phyloP scores from a whole-genome alignment of 768 basidiomycete species.

The Termitomyces sp. region DNA sequence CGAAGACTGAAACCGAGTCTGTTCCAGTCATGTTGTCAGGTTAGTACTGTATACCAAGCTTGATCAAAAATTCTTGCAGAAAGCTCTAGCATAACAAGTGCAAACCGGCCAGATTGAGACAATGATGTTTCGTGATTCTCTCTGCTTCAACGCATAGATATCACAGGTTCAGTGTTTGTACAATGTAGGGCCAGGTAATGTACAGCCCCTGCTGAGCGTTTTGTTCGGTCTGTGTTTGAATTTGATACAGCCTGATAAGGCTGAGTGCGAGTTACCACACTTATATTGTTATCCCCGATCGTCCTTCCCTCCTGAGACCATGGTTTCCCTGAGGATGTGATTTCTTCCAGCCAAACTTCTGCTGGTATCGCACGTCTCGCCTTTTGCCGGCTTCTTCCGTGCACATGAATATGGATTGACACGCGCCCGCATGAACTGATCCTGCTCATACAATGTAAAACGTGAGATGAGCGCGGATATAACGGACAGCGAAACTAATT shows the following conservation, averaged over 20 bases:
- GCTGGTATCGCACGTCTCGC: neutral
- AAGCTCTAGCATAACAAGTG: slow-evolving; percentile 28
- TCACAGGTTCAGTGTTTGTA: too few species aligned
- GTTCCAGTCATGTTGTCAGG: slow-evolving; percentile 51
- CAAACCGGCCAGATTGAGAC: slow-evolving; percentile 19
- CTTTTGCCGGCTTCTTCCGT: neutral
- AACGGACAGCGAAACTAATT: neutral
- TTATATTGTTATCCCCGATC: neutral
- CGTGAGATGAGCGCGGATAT: neutral
- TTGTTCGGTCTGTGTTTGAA: neutral
- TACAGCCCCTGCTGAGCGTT: neutral
- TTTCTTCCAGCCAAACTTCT: neutral
- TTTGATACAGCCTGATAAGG: neutral
- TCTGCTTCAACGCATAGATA: neutral
- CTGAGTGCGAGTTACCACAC: neutral
- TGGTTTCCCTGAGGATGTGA: neutral
- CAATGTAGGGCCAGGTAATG: too few species aligned
- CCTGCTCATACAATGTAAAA: neutral
- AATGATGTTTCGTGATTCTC: neutral
- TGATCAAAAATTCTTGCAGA: slow-evolving; percentile 25
- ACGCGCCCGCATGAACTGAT: neutral
- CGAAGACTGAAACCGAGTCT: slow-evolving; percentile 80
- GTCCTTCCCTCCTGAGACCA: neutral
- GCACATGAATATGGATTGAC: neutral
- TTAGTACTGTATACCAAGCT: slow-evolving; percentile 5